These are phyloP conservation scores for Neltuma alba DNA, from an alignment of 306 rosid species.

Conservation along the genomic window DNA sequence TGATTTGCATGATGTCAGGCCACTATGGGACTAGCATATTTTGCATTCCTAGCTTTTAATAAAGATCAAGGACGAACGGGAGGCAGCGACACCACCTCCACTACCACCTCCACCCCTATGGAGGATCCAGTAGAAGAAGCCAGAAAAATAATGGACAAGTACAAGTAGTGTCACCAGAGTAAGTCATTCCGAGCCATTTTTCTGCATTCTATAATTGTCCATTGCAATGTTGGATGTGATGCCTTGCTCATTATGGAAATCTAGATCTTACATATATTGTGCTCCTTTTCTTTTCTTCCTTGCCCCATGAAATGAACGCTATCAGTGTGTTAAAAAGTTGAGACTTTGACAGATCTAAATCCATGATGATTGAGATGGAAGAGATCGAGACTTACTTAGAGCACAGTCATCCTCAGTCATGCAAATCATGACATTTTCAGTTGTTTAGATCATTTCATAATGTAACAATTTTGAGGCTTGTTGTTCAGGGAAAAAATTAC, in stretches of 20 bases:
- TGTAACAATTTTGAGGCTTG: too few relatives aligned
- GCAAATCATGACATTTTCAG: too few relatives aligned
- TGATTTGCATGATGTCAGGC: constrained; percentile 58
- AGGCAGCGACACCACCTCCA: constrained; percentile 41
- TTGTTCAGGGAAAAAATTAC: not conserved
- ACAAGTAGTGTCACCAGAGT: constrained; percentile 56
- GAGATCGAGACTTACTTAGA: not conserved
- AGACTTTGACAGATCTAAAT: not conserved
- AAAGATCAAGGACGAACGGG: constrained; percentile 69
- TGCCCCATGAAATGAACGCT: too few relatives aligned
- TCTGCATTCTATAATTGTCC: constrained; percentile 28
- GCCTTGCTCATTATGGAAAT: too few relatives aligned
- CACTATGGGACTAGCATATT: constrained; percentile 82
- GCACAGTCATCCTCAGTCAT: not conserved
- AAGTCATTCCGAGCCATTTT: constrained; percentile 36
- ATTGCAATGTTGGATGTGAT: constrained; percentile 32
- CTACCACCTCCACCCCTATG: constrained; percentile 45
- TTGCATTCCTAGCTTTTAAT: constrained; percentile 79
- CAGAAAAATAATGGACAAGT: constrained; percentile 91
- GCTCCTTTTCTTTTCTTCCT: too few relatives aligned
- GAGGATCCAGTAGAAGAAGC: constrained; percentile 93
- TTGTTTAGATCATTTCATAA: too few relatives aligned
- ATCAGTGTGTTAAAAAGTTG: too few relatives aligned
- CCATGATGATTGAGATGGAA: not conserved
- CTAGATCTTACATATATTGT: too few relatives aligned